Evolutionary conservation across 2,329 filamentous ascomycete genomes (phyloP), one percentile per base, ranked within the genome.

Genomic region (Calonectria leucothoes): DNA sequence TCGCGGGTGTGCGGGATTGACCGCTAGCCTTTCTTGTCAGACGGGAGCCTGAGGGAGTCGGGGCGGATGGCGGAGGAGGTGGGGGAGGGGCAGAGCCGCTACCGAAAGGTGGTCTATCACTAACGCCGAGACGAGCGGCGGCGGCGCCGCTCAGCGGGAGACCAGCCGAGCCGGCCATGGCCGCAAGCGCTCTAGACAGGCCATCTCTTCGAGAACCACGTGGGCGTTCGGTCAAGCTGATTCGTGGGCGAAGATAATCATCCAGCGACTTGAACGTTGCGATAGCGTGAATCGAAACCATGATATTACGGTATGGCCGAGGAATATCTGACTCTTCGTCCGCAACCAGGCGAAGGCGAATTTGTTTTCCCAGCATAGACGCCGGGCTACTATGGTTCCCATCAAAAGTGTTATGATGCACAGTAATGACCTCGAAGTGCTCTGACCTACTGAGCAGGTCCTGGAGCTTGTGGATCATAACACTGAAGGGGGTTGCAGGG

Each of bases 281-380:
- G 81, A 99, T 98, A 20, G 97, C 97, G 83, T 99, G 97, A 71
- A 99, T 99, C 0, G 95, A 98, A 1, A 99, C 97, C 94, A 98
- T 98, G 75, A 99, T 97, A 78, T 96, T 98, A 27, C 94, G 91
- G 82, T 98, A 98, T 0, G 93, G 89, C 42, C 93, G 90, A 23
- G 97, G 97, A 73, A 99, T 97, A 63, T 97, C 94, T 0, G 95
- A 96, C 59, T 96, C 93, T 1, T 97, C 96, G 77, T 98, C 96
- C 1, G 97, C 96, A 45, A 96, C 91, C 39, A 99, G 89, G 79
- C 95, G 96, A 55, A 99, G 90, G 39, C 96, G 92, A 39, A 99
- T 93, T 81, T 99, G 97, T 83, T 98, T 98, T 6, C 95, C 96
- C 7, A 99, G 89, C 96, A 99, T 98, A 0, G 96, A 97, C 0